Base-by-base conservation (phyloP, 2,329 filamentous ascomycete species). In the Aspergillus versicolor region DNA sequence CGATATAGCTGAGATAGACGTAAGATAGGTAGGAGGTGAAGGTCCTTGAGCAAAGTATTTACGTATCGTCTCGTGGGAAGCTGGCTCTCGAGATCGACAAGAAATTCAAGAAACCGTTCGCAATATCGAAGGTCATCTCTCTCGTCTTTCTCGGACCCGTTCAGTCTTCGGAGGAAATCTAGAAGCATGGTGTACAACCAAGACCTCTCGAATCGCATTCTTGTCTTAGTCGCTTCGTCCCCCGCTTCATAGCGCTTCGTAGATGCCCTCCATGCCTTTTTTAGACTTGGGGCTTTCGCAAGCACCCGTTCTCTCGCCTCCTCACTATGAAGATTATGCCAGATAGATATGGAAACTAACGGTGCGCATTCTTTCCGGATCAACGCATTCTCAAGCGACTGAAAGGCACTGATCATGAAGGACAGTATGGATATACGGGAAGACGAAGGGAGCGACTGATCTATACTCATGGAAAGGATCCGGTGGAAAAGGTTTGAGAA, bases 361-460 rank as follows among this genome's bases (percentile, higher is more conserved):
- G 95, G 91, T 6, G 93, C 94, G 74, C 94, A 97, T 79, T 99
- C 94, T 73, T 97, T 97, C 61, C 94, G 88, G 49, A 99, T 90
- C 55, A 96, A 84, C 38, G 85, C 84, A 70, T 87, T 92, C 72
- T 99, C 95, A 32, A 99, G 81, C 46, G 92, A 97, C 73, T 97
- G 92, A 71, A 97, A 99, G 37, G 93, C 90, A 63, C 88, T 86
- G 50, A 96, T 95, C 61, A 97, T 82, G 74, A 97, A 97, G 22
- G 85, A 89, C 21, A 99, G 79, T n/a, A 97, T 84, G 52, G 96
- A 88, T 8, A 89, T 90, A 59, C 91, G 86, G 54, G 96, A 83
- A 27, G 81, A 78, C 38, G 83, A 77, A 21, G 87, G 81, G 19
- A 92, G 75, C 2, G 88, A 87, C 60, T 77, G 79, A 69, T 93